Conservation (phyloP, 2,329 filamentous ascomycete species). For the Fusarium paranaense region DNA sequence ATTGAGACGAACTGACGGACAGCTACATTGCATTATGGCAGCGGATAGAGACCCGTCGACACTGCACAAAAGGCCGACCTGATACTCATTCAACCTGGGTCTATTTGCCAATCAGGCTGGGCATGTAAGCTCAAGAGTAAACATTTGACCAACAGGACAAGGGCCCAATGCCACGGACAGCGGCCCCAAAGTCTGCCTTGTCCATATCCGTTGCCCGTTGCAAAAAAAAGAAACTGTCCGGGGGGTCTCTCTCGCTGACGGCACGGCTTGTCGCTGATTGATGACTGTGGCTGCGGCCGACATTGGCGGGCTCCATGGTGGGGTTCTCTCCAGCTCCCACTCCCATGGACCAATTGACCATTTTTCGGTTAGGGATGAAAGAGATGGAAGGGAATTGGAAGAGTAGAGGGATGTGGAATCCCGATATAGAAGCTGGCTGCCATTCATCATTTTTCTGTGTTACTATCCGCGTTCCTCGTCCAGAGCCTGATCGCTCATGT, state of each 20-base stretch:
- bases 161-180: neutral
- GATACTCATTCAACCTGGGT: neutral
- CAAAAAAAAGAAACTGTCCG: neutral
- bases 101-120: neutral
- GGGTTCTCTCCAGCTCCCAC: neutral
- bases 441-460: neutral
- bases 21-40: neutral
- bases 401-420: neutral
- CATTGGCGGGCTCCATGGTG: neutral
- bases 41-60: neutral
- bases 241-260: neutral
- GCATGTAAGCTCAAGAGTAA: neutral
- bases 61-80: neutral
- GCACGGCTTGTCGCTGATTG: neutral
- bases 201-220: neutral
- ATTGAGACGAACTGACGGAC: neutral
- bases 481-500: neutral
- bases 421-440: neutral
- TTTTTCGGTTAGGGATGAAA: neutral
- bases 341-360: neutral
- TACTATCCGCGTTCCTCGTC: neutral
- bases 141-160: neutral
- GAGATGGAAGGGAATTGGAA: neutral
- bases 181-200: neutral
- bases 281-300: neutral